A percentile compares a stretch with the other conserved stretches of the same genome.
Evolutionary conservation across 345 rosid species (phyloP).

Genomic region (Toxicodendron radicans): DNA sequence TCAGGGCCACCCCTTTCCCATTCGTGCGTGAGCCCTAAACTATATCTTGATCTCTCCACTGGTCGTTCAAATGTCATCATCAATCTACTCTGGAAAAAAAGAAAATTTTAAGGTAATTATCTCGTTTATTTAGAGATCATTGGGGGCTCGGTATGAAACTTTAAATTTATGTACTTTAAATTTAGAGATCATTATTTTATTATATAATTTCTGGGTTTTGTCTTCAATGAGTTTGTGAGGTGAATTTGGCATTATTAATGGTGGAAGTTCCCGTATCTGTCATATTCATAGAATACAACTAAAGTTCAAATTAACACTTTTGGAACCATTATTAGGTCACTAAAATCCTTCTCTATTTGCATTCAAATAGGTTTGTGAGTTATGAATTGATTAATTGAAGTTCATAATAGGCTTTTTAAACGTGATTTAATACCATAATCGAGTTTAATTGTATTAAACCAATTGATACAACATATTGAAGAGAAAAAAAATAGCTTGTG

Average conservation of each 20-base stretch:
- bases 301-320: background rate
- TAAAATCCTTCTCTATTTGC: background rate
- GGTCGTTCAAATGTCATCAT: background rate
- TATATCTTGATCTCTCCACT: background rate
- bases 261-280: slow-evolving; percentile 5
- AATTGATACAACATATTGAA: no score
- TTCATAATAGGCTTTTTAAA: no score
- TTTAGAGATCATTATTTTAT: no score
- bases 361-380: no score
- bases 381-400: no score
- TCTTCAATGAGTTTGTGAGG: background rate
- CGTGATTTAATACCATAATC: no score
- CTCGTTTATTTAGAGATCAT: background rate
- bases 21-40: no score
- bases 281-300: background rate
- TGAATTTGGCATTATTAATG: background rate
- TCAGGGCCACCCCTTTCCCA: no score
- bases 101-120: background rate
- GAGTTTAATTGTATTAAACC: no score
- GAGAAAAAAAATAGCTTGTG: no score
- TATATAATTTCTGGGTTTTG: no score
- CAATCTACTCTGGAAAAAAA: background rate
- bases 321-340: slow-evolving; percentile 2
- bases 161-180: background rate
- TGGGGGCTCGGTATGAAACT: background rate